Conservation (phyloP, 805 yeast species). For the Pichia californica region DNA sequence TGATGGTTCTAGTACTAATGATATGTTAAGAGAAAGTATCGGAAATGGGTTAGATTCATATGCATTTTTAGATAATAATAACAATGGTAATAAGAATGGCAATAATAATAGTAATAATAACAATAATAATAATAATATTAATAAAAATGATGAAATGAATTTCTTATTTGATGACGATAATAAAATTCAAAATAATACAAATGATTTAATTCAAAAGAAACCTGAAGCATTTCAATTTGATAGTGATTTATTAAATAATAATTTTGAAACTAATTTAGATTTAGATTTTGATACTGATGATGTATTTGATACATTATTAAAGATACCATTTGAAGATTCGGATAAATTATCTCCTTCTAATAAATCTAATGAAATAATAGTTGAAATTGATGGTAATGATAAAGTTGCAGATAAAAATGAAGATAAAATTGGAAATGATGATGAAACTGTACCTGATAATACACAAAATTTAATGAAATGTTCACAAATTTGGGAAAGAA, state of each 20-base stretch:
- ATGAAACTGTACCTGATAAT: conserved; percentile 57
- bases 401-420: neutral
- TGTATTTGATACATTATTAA: conserved; percentile 10
- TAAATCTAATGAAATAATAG: neutral
- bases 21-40: neutral
- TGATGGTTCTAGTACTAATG: neutral
- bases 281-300: conserved; percentile 11
- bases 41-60: neutral
- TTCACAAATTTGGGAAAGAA: conserved; percentile 94
- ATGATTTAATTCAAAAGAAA: conserved; percentile 8
- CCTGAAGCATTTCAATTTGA: conserved; percentile 8
- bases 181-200: conserved; percentile 1
- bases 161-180: conserved; percentile 9
- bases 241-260: neutral
- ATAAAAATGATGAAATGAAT: conserved; percentile 12
- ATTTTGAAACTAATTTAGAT: neutral
- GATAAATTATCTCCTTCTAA: neutral
- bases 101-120: neutral
- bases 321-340: conserved; percentile 6
- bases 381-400: neutral
- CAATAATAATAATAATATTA: neutral
- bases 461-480: conserved; percentile 61
- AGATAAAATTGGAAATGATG: conserved; percentile 20
- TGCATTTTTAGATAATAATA: conserved; percentile 2
- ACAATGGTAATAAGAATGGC: too few relatives aligned